Evolutionary conservation across 306 rosid species (phyloP), one percentile per base, ranked within the genome.

Genomic region (Cicer arietinum): DNA sequence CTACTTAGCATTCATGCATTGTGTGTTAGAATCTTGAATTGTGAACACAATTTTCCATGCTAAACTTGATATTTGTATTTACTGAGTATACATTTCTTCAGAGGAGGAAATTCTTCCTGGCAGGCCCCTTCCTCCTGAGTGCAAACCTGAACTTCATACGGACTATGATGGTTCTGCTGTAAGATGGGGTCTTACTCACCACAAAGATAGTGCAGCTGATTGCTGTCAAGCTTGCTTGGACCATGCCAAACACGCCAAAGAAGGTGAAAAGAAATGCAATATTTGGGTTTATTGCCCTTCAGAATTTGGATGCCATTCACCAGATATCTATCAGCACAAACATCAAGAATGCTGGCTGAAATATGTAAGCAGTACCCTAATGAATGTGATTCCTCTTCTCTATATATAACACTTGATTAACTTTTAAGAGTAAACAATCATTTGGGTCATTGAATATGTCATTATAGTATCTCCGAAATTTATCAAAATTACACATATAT

Each of bases 231-330:
- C 99, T 83, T 95, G 99, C 87, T 75, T 95, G 78, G 96, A 90
- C 83, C 98, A 95, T 1, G 98, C 98, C 6, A 85, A 66, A 80
- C 78, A 13, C 11, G 97, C 97, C 60, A 92, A 80, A 79, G 87
- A 90, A 50, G 88, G 91, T 7, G 96, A 88, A 25, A 83, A 76
- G 81, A 92, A 85, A 89, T 92, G 99, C 81, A 95, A 95, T 79
- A 75, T 89, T 57, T 95, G 99, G 99, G 99, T 95, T 81, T 95
- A 95, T 79, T 95, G 99, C 68, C 99, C 99, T 0, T 85, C 91
- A 12, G 99, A 92, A 77, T 45, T 30, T 11, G 99, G 99, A 50
- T 90, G 99, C 79, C 85, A 95, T 84, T 95, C 99, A 25, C 99
- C 98, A 22, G 99, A 92, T 77, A 86, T 88, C 45, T 95, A 95